A percentile compares a stretch with the other conserved stretches of the same genome.
Evolutionary conservation across 495 filamentous ascomycete species (phyloP).

Genomic region (Ramalina peruviana): DNA sequence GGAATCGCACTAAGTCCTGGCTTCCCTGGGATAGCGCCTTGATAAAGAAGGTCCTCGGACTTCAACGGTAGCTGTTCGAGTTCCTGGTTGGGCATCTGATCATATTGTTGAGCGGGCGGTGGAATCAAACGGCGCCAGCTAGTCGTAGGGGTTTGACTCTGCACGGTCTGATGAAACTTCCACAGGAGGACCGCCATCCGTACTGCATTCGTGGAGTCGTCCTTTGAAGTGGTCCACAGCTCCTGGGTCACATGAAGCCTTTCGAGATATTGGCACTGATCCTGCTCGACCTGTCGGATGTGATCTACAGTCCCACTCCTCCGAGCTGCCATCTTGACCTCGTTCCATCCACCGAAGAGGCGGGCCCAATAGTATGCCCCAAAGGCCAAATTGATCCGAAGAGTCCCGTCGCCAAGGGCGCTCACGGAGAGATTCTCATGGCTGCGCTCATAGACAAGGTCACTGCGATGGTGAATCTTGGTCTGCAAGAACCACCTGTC

Average conservation of each 20-base stretch:
- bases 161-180: constrained; percentile 36
- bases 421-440: neutral
- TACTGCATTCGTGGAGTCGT: neutral
- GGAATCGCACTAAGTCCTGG: too few relatives aligned
- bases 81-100: too few relatives aligned
- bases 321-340: constrained; percentile 27
- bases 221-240: constrained; percentile 23
- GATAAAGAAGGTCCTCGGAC: neutral
- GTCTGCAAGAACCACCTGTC: constrained; percentile 1
- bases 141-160: constrained; percentile 33
- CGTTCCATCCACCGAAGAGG: constrained; percentile 30
- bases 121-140: constrained; percentile 38
- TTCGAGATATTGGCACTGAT: constrained; percentile 26
- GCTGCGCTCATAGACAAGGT: neutral
- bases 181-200: constrained; percentile 38
- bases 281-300: constrained; percentile 25
- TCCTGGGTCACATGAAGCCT: constrained; percentile 38
- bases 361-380: constrained; percentile 37
- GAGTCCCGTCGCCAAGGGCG: constrained; percentile 6
- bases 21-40: too few relatives aligned
- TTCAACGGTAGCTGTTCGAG: constrained; percentile 2
- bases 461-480: neutral
- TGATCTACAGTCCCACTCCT: constrained; percentile 23
- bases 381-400: constrained; percentile 22
- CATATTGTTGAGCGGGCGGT: constrained; percentile 24